phyloP scores from a whole-genome alignment of 1,284 basidiomycete species.

The Cutaneotrichosporon cutaneum region DNA sequence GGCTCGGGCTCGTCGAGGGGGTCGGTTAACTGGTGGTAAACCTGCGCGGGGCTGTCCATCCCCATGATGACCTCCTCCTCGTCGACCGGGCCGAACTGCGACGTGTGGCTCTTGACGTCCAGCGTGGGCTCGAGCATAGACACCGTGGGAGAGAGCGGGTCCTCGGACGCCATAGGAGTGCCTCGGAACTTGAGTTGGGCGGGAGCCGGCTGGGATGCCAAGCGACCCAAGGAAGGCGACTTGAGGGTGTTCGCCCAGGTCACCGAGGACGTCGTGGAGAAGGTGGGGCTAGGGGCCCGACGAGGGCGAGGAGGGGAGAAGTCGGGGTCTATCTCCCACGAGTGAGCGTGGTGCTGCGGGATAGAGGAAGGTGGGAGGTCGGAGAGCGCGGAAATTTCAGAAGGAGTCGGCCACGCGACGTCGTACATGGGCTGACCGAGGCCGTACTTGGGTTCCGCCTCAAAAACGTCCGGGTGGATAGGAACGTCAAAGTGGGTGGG shows the following conservation, averaged over 20 bases:
- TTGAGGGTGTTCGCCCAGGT: not conserved
- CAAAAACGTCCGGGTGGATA: not conserved
- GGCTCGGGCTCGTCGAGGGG: not conserved
- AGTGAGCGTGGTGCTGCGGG: not conserved
- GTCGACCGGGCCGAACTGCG: not conserved
- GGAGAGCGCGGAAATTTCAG: not conserved
- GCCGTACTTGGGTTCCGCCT: not conserved
- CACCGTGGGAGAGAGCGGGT: not conserved
- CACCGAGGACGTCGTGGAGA: not conserved
- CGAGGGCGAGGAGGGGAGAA: not conserved
- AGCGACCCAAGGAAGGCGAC: not conserved
- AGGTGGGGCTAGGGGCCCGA: not conserved
- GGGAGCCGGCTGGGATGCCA: not conserved
- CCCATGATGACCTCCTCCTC: not conserved
- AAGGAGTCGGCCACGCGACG: not conserved
- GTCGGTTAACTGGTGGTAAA: not conserved
- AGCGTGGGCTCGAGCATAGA: not conserved
- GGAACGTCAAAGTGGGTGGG: not conserved
- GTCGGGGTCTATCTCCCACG: not conserved
- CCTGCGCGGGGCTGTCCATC: slow-evolving; percentile 1
- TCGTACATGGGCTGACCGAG: not conserved
- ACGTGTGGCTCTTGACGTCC: not conserved
- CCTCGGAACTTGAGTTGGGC: not conserved
- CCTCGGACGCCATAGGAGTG: not conserved
- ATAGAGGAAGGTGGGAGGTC: not conserved